phyloP scores from a whole-genome alignment of 2,329 filamentous ascomycete genomes.

The Verticillium nonalfalfae region DNA sequence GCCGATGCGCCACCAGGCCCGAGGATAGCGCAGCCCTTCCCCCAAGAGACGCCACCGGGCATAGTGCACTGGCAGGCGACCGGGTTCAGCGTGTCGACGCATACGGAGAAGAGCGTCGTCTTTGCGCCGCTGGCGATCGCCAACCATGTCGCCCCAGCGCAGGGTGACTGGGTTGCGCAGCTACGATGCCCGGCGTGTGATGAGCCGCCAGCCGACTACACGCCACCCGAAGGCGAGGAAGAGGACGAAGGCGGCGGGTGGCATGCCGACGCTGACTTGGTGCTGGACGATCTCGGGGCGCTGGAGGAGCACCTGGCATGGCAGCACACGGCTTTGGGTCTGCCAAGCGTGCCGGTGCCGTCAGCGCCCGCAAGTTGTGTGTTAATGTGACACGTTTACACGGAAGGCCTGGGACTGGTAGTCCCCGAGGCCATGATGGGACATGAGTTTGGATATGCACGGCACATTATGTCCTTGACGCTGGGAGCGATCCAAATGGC shows the following conservation, averaged over 20 bases:
- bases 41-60: conserved; percentile 9
- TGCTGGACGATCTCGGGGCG: conserved; percentile 39
- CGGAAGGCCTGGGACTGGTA: neutral
- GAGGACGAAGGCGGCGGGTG: conserved; percentile 32
- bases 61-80: conserved; percentile 46
- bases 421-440: neutral
- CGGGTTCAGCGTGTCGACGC: conserved; percentile 30
- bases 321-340: conserved; percentile 39
- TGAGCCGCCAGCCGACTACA: conserved; percentile 36
- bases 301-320: conserved; percentile 52
- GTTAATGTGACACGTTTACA: conserved; percentile 33
- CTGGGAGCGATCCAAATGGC: neutral
- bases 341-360: conserved; percentile 26
- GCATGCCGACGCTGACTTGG: conserved; percentile 38
- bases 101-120: conserved; percentile 42
- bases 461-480: neutral
- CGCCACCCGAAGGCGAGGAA: conserved; percentile 36
- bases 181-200: conserved; percentile 53
- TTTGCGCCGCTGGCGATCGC: conserved; percentile 52
- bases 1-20: conserved; percentile 3
- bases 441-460: neutral
- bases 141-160: conserved; percentile 40
- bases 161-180: conserved; percentile 44
- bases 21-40: conserved; percentile 14
- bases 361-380: conserved; percentile 31